These are phyloP conservation scores for Kodamaea fungicola DNA, from an alignment of 1,139 yeast genomes.

Conservation along the genomic window DNA sequence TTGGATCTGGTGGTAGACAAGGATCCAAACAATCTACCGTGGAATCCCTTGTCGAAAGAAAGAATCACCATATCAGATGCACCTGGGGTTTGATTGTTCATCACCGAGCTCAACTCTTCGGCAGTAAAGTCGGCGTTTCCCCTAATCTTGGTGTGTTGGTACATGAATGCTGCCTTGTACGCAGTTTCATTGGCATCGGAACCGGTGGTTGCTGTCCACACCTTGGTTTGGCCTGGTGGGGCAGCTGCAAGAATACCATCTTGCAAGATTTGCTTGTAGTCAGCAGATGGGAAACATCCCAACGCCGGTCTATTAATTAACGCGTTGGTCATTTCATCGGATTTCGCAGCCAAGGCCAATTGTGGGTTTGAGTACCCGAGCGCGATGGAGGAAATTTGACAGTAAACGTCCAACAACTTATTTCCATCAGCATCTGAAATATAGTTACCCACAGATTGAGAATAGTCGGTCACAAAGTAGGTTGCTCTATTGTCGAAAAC, in stretches of 20 bases:
- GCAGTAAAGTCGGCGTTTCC: constrained; percentile 50
- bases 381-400: constrained; percentile 73
- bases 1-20: constrained; percentile 72
- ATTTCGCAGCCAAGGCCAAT: constrained; percentile 55
- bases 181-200: constrained; percentile 79
- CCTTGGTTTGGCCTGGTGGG: constrained; percentile 61
- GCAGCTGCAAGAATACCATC: constrained; percentile 63
- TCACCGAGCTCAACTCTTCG: constrained; percentile 59
- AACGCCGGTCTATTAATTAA: constrained; percentile 71
- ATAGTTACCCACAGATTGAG: constrained; percentile 65
- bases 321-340: constrained; percentile 65
- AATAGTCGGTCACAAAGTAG: constrained; percentile 66
- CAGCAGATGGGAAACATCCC: constrained; percentile 68
- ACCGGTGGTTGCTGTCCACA: constrained; percentile 72
- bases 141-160: constrained; percentile 59
- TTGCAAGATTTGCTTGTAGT: constrained; percentile 46
- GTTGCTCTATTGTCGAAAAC: constrained; percentile 68
- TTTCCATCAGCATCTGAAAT: constrained; percentile 72
- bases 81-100: constrained; percentile 67
- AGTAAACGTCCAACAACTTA: constrained; percentile 58
- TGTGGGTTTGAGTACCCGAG: constrained; percentile 77
- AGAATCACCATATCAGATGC: constrained; percentile 64
- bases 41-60: constrained; percentile 71
- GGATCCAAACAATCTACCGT: constrained; percentile 72
- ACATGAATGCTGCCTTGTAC: constrained; percentile 75